Evolutionary conservation across 805 yeast genomes (phyloP).

Genomic region (Candida ulmi): DNA sequence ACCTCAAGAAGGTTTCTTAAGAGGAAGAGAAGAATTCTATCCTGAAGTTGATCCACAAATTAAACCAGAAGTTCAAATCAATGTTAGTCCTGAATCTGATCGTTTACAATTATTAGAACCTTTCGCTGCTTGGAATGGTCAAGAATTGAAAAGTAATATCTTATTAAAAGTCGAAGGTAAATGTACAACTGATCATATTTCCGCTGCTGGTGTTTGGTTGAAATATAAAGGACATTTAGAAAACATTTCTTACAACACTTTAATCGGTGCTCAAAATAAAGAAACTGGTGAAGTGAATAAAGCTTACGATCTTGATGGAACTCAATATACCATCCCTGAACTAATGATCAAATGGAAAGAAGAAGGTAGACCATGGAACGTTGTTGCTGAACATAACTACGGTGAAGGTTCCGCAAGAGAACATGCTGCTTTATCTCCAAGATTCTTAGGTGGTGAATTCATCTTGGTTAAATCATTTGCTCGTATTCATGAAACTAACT

Average conservation of each 20-base stretch:
- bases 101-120: constrained; percentile 90
- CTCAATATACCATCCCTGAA: constrained; percentile 80
- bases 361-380: constrained; percentile 83
- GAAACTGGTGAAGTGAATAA: constrained; percentile 95
- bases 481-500: constrained; percentile 95
- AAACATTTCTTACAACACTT: constrained; percentile 89
- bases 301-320: constrained; percentile 83
- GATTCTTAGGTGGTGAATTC: constrained; percentile 87
- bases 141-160: constrained; percentile 73
- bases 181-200: constrained; percentile 97
- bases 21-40: constrained; percentile 70
- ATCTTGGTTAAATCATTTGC: constrained; percentile 94
- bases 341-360: constrained; percentile 94
- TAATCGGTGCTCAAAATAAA: constrained; percentile 94
- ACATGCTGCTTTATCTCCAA: constrained; percentile 95
- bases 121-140: constrained; percentile 78
- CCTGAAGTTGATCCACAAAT: constrained; percentile 69
- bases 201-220: constrained; percentile 98
- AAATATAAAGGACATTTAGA: constrained; percentile 97
- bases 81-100: constrained; percentile 83
- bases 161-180: constrained; percentile 92
- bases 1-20: constrained; percentile 71
- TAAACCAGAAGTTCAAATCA: constrained; percentile 50
- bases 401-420: constrained; percentile 99
- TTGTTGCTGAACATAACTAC: constrained; percentile 95